Evolutionary conservation across 192 early-diverging fungal species (phyloP).

Genomic region (Phycomyces blakesleeanus): DNA sequence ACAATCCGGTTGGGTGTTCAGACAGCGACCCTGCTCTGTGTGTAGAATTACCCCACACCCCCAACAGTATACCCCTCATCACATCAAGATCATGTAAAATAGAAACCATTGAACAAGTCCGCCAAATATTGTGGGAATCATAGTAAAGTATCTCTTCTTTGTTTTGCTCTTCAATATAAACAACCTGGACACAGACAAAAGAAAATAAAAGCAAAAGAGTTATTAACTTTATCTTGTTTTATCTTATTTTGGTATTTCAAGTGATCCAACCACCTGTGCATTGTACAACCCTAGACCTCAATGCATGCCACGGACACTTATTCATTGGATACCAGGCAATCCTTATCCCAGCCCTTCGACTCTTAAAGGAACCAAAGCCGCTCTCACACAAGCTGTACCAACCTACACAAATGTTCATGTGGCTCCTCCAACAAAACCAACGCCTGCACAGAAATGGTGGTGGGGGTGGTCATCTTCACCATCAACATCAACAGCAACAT

Average conservation of each 20-base stretch:
- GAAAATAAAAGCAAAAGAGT: no score
- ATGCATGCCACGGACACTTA: not conserved
- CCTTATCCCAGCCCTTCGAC: not conserved
- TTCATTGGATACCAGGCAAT: not conserved
- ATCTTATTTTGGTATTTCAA: not conserved
- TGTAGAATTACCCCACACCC: slow-evolving; percentile 1
- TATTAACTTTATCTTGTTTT: not conserved
- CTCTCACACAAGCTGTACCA: not conserved
- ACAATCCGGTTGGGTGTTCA: not conserved
- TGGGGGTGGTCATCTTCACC: no score
- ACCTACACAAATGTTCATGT: not conserved
- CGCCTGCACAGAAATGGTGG: no score
- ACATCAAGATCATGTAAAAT: not conserved
- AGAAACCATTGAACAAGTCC: slow-evolving; percentile 6
- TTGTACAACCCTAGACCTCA: not conserved
- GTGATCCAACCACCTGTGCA: not conserved
- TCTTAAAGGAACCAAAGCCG: not conserved
- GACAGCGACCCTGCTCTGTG: not conserved
- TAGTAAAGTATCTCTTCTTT: slow-evolving; percentile 4
- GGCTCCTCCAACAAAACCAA: no score
- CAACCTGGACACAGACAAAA: no score
- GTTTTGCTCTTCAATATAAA: not conserved
- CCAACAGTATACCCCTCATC: slow-evolving; percentile 6
- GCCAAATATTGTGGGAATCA: slow-evolving; percentile 8
- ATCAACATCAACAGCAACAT: no score